A percentile compares a stretch with the other conserved stretches of the same genome.
phyloP scores from a whole-genome alignment of 1,284 basidiomycete genomes.

The Gymnopus androsaceus region DNA sequence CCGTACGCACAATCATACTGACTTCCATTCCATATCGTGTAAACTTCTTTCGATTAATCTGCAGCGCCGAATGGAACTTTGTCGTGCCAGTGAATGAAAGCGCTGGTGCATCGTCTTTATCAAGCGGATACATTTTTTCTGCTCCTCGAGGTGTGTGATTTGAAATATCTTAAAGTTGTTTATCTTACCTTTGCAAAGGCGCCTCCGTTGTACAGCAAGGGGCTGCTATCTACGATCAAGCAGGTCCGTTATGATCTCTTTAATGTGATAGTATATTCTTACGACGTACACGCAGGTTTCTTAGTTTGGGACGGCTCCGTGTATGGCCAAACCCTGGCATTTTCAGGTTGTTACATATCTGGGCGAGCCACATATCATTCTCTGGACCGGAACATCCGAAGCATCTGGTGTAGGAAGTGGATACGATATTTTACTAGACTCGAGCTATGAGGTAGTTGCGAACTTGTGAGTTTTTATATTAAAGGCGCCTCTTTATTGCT shows the following conservation, averaged over 20 bases:
- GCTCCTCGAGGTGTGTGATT: conserved; percentile 11
- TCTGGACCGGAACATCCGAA: conserved; percentile 5
- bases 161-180: neutral
- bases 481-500: neutral
- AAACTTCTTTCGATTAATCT: neutral
- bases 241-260: no score
- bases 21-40: neutral
- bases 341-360: conserved; percentile 5
- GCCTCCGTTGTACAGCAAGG: neutral
- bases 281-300: no score
- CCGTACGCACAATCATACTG: conserved; percentile 5
- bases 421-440: neutral
- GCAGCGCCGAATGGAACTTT: conserved; percentile 13
- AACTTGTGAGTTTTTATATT: conserved; percentile 10
- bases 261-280: no score
- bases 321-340: conserved; percentile 9
- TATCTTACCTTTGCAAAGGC: neutral
- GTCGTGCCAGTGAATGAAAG: conserved; percentile 6
- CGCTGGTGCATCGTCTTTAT: neutral
- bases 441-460: conserved; percentile 13
- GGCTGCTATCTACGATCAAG: conserved; percentile 7
- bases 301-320: conserved; percentile 10
- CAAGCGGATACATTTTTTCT: conserved; percentile 10
- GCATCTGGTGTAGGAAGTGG: conserved; percentile 9
- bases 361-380: conserved; percentile 6